Conservation (phyloP, 495 filamentous ascomycete species). For the Entonaema liquescens region DNA sequence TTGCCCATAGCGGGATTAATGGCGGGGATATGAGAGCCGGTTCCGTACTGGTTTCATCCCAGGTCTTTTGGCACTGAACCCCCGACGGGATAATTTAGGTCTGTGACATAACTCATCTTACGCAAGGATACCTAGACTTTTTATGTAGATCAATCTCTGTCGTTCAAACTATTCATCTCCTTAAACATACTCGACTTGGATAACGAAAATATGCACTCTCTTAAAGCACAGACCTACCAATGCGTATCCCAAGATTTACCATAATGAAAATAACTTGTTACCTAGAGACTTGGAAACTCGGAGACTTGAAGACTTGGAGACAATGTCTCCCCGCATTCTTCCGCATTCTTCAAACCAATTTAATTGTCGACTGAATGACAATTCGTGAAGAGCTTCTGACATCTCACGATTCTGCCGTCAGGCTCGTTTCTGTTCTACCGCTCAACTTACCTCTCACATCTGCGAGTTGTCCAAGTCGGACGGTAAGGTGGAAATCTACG, state of each 20-base stretch:
- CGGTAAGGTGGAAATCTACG: not conserved
- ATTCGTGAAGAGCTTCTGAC: not conserved
- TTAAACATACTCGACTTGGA: too few relatives aligned
- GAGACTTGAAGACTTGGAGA: too few relatives aligned
- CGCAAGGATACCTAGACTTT: too few relatives aligned
- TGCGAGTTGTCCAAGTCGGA: not conserved
- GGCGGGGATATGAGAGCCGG: constrained; percentile 19
- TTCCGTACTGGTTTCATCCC: constrained; percentile 12
- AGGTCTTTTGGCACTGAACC: not conserved
- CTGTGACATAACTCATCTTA: not conserved
- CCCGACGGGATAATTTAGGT: not conserved
- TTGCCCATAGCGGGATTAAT: constrained; percentile 19
- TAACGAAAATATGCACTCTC: too few relatives aligned
- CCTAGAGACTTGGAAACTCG: too few relatives aligned
- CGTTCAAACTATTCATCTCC: too few relatives aligned
- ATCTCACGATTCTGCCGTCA: not conserved
- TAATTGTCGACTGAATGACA: not conserved
- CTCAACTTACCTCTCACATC: not conserved
- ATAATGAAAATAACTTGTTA: too few relatives aligned
- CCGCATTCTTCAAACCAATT: not conserved
- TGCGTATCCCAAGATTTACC: too few relatives aligned
- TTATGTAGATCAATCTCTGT: too few relatives aligned
- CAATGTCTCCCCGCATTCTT: too few relatives aligned
- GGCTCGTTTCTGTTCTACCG: not conserved
- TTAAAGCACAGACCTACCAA: too few relatives aligned